phyloP scores from a whole-genome alignment of 768 basidiomycete genomes.

The Boletus subcaerulescens region DNA sequence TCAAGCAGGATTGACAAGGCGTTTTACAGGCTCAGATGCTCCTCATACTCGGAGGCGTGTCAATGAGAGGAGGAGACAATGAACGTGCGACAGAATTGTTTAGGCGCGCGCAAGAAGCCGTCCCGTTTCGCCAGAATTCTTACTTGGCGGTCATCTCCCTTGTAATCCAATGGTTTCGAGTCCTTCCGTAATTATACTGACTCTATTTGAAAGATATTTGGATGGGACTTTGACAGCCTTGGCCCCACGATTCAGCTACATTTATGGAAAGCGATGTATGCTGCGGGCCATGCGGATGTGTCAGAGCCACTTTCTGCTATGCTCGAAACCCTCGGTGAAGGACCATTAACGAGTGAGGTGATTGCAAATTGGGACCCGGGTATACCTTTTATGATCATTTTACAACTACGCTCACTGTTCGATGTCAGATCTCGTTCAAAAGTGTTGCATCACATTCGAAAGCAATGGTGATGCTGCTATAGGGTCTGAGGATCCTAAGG shows the following conservation, averaged over 20 bases:
- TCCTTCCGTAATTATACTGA: neutral
- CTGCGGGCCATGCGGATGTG: too few species aligned
- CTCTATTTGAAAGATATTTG: slow-evolving; percentile 4
- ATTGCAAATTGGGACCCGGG: too few species aligned
- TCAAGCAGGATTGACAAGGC: neutral
- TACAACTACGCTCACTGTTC: too few species aligned
- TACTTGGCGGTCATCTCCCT: neutral
- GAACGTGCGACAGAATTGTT: neutral
- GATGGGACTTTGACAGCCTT: slow-evolving; percentile 14
- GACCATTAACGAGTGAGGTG: too few species aligned
- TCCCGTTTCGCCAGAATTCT: neutral
- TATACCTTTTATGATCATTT: too few species aligned
- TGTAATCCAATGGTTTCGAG: neutral
- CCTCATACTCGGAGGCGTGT: neutral
- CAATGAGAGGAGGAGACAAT: neutral
- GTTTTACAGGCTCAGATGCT: neutral
- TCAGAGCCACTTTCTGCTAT: too few species aligned
- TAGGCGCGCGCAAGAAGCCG: neutral
- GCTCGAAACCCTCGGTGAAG: too few species aligned
- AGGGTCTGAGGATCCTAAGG: neutral
- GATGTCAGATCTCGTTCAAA: neutral
- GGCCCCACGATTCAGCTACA: neutral
- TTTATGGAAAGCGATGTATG: neutral
- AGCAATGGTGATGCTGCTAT: neutral
- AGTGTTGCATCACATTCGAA: neutral